Evolutionary conservation across 331 rosid genomes (phyloP), one percentile per base, ranked within the genome.

Genomic region (Phaseolus coccineus): DNA sequence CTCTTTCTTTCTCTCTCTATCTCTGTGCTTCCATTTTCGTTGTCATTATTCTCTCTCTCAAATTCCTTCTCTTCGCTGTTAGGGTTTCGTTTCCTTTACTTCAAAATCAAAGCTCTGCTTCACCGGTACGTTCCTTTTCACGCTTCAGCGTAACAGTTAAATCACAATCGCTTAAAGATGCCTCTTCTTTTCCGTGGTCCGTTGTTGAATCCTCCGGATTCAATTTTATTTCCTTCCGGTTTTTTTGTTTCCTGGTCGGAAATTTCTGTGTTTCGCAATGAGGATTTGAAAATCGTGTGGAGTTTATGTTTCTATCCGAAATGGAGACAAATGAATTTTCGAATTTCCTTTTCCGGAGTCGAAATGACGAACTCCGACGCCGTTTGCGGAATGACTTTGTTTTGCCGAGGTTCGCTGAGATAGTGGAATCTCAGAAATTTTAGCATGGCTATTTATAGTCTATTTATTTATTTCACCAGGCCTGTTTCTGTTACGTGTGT

Each of bases 81-180:
- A 82, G 89, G 96, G 88, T 90, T 95, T 85, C 96, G 87, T 89
- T 89, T 83, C 85, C 90, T 92, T 91, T 89, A 90, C 97, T 92
- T 84, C 86, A 51, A 92, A 85, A 82, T 77, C 77, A 69, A 74
- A 81, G 64, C 64, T 37, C 76, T 6, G 56, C 87, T 83, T 88
- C 85, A 48, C 86, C 19, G 90, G 92, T 92, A 90, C 90, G 90
- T 85, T 81, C 65, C 71, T 62, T 67, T 77, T 30, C 55, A 66
- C 44, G 62, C 81, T 73, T 74, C 30, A 22, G 68, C 80, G 72
- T 74, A 46, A 75, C 77, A 62, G 44, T 81, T 74, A 51, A 59
- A 39, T 81, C 59, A 4, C 71, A 4, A 28, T 14, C 72, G 71
- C 59, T 57, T 70, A 11, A 58, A 55, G 53, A 61, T 44, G 71